Conservation (phyloP, 2,329 filamentous ascomycete genomes). For the Sclerotiophoma versabilis region DNA sequence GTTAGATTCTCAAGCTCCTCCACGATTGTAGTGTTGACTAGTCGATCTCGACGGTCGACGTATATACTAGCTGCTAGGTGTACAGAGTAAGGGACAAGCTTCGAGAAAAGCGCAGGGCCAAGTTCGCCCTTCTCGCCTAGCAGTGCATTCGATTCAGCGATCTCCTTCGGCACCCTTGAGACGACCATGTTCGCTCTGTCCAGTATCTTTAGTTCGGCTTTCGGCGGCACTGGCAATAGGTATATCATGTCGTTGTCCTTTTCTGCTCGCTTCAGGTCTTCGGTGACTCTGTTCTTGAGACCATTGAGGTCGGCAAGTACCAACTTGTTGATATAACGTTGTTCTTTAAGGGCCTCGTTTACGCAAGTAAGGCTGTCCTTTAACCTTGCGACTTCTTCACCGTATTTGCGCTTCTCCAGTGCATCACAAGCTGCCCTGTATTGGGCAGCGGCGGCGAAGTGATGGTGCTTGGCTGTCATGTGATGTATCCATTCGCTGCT, state of each 20-base stretch:
- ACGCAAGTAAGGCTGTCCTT: slow-evolving; percentile 83
- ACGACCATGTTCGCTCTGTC: slow-evolving; percentile 90
- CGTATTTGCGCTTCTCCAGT: slow-evolving; percentile 91
- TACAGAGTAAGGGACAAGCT: slow-evolving; percentile 93
- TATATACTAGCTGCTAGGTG: slow-evolving; percentile 96
- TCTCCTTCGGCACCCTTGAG: slow-evolving; percentile 78
- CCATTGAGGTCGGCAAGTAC: slow-evolving; percentile 84
- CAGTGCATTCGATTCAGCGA: slow-evolving; percentile 79
- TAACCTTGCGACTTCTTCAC: slow-evolving; percentile 90
- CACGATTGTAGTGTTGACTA: slow-evolving; percentile 88
- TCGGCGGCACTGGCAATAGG: slow-evolving; percentile 82
- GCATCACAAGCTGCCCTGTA: slow-evolving; percentile 90
- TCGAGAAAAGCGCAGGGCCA: slow-evolving; percentile 84
- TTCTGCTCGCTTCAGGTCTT: slow-evolving; percentile 90
- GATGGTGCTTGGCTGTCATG: slow-evolving; percentile 94
- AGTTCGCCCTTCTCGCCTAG: slow-evolving; percentile 82
- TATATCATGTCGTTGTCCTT: slow-evolving; percentile 98
- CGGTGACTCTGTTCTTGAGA: slow-evolving; percentile 80
- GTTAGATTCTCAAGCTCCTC: slow-evolving; percentile 84
- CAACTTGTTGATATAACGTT: slow-evolving; percentile 78
- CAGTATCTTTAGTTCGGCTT: slow-evolving; percentile 83
- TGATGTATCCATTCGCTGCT: slow-evolving; percentile 98
- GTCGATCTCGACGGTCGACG: slow-evolving; percentile 85
- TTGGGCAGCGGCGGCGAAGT: slow-evolving; percentile 95
- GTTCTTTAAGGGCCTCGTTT: slow-evolving; percentile 85